Percentiles rank a stretch among this genome's conserved stretches.
These are phyloP conservation scores for Kodamaea kaohsiungensis DNA, from an alignment of 805 yeast species.

Conservation along the genomic window DNA sequence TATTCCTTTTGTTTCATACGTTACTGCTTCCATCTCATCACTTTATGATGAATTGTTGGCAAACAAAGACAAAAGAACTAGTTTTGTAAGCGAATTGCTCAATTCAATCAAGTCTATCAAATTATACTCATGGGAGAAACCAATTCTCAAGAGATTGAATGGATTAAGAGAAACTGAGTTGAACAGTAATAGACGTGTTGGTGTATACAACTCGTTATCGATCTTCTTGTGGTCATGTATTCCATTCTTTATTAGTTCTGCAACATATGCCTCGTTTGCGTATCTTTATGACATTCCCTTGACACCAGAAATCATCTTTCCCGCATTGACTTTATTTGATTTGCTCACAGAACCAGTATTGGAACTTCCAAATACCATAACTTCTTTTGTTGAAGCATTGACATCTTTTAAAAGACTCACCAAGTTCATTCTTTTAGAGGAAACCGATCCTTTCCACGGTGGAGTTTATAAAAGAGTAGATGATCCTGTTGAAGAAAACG, in stretches of 20 bases:
- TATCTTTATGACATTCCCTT: constrained; percentile 23
- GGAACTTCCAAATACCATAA: constrained; percentile 31
- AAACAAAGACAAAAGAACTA: constrained; percentile 37
- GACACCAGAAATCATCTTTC: constrained; percentile 40
- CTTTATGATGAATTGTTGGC: constrained; percentile 31
- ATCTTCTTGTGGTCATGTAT: constrained; percentile 38
- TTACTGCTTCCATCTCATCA: constrained; percentile 25
- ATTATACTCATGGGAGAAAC: constrained; percentile 44
- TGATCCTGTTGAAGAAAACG: background rate
- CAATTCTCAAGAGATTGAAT: constrained; percentile 34
- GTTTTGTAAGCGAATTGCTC: constrained; percentile 38
- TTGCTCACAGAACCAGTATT: constrained; percentile 36
- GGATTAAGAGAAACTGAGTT: constrained; percentile 39
- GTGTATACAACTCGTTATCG: constrained; percentile 33
- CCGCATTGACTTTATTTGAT: constrained; percentile 39
- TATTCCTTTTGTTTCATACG: constrained; percentile 31
- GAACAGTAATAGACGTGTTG: constrained; percentile 25
- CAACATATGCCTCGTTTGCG: constrained; percentile 32
- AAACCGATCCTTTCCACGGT: constrained; percentile 23
- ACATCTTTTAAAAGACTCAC: constrained; percentile 36
- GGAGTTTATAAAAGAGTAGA: background rate
- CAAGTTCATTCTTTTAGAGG: constrained; percentile 34
- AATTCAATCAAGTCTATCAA: constrained; percentile 40
- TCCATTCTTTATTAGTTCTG: constrained; percentile 37
- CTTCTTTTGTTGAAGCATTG: constrained; percentile 28